Evolutionary conservation across 192 early-diverging fungal genomes (phyloP).

Genomic region (Gryganskiella cystojenkinii): DNA sequence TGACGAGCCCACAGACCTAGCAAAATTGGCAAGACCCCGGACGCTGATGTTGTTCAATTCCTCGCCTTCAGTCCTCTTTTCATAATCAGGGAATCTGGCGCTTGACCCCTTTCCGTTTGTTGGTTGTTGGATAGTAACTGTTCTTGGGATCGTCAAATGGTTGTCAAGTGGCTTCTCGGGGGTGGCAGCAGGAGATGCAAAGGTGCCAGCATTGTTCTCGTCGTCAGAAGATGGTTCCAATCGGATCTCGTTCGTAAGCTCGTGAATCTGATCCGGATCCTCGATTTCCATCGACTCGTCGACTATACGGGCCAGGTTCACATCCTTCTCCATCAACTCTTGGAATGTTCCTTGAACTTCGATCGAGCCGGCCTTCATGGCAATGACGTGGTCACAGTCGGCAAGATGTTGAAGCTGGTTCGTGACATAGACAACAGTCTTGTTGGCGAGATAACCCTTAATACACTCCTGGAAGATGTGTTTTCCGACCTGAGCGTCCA

Average conservation of each 20-base stretch:
- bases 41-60: constrained; percentile 18
- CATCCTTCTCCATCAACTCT: constrained; percentile 69
- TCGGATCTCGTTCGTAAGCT: constrained; percentile 53
- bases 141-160: constrained; percentile 28
- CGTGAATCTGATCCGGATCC: constrained; percentile 58
- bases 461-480: constrained; percentile 65
- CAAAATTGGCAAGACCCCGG: constrained; percentile 16
- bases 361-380: constrained; percentile 66
- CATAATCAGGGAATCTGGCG: constrained; percentile 5
- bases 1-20: constrained; percentile 4
- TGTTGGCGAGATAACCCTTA: constrained; percentile 56
- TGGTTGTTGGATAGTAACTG: constrained; percentile 11
- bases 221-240: constrained; percentile 43
- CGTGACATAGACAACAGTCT: constrained; percentile 74
- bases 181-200: neutral
- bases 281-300: constrained; percentile 71
- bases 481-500: constrained; percentile 60
- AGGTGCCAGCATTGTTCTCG: constrained; percentile 29
- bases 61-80: neutral
- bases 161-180: constrained; percentile 16
- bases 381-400: constrained; percentile 67
- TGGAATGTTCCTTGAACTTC: constrained; percentile 65
- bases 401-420: constrained; percentile 75
- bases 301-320: constrained; percentile 72
- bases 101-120: constrained; percentile 7